These are phyloP conservation scores for Cutaneotrichosporon mucoides DNA, from an alignment of 1,284 basidiomycete genomes.

Conservation along the genomic window DNA sequence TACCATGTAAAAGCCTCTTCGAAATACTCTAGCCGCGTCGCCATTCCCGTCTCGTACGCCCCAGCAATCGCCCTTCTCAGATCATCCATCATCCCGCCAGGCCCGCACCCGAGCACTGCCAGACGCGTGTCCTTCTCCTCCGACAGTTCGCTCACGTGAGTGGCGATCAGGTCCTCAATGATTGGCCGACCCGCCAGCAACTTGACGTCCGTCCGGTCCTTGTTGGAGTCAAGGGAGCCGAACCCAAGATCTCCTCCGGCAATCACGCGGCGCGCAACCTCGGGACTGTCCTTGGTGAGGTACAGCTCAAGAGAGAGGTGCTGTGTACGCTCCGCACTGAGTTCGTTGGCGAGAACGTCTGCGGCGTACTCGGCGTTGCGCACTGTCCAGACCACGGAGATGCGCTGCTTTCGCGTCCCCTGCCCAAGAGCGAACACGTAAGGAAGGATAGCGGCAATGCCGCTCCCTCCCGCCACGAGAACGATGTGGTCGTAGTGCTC, in stretches of 20 bases:
- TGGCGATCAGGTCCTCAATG: constrained; percentile 18
- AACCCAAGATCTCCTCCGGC: neutral
- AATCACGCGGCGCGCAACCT: neutral
- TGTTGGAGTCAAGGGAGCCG: neutral
- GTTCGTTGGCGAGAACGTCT: constrained; percentile 28
- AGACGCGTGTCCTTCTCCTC: constrained; percentile 16
- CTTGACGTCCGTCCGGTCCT: neutral
- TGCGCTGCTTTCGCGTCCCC: constrained; percentile 1
- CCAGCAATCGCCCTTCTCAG: constrained; percentile 19
- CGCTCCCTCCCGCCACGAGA: constrained; percentile 33
- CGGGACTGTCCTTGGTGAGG: constrained; percentile 5
- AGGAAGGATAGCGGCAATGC: constrained; percentile 32
- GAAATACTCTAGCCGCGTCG: constrained; percentile 28
- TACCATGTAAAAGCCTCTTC: constrained; percentile 7
- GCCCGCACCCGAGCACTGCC: constrained; percentile 32
- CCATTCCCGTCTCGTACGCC: constrained; percentile 17
- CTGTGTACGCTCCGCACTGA: constrained; percentile 1
- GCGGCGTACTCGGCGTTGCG: constrained; percentile 23
- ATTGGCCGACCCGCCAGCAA: constrained; percentile 22
- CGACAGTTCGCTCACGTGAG: constrained; percentile 8
- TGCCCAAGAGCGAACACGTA: constrained; percentile 21
- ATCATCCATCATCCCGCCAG: constrained; percentile 35
- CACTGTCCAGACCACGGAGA: constrained; percentile 27
- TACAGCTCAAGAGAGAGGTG: constrained; percentile 16
- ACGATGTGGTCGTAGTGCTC: constrained; percentile 25